phyloP scores from a whole-genome alignment of 257 asterid genomes.

The Rubia yunnanensis region DNA sequence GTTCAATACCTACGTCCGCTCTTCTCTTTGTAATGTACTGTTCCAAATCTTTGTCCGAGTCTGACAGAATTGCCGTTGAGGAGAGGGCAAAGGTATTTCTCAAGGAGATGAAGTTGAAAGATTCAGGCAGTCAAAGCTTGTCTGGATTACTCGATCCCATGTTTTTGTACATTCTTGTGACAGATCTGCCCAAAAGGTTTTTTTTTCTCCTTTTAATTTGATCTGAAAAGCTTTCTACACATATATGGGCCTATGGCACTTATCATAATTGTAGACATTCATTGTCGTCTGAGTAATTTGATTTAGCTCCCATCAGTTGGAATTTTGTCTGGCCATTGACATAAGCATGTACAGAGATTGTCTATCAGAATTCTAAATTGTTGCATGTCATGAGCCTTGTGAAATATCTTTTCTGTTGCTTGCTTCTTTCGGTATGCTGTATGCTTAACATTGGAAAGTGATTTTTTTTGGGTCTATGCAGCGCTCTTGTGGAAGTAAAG shows the following conservation, averaged over 20 bases:
- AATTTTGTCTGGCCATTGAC: background rate
- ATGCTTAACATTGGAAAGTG: background rate
- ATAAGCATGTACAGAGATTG: background rate
- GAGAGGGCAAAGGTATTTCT: slow-evolving; percentile 40
- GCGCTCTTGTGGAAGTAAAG: slow-evolving; percentile 87
- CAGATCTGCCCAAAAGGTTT: slow-evolving; percentile 96
- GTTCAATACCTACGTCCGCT: slow-evolving; percentile 57
- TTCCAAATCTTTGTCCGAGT: slow-evolving; percentile 41
- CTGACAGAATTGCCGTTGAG: slow-evolving; percentile 52
- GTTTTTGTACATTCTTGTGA: slow-evolving; percentile 66
- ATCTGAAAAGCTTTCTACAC: background rate
- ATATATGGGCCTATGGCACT: background rate
- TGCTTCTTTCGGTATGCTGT: background rate
- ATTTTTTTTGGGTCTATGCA: slow-evolving; percentile 18
- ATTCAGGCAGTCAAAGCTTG: slow-evolving; percentile 31
- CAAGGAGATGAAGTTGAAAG: slow-evolving; percentile 41
- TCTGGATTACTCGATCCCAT: slow-evolving; percentile 39
- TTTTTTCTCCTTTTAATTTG: background rate
- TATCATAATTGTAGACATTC: background rate
- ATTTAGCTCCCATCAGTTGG: background rate
- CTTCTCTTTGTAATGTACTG: slow-evolving; percentile 63
- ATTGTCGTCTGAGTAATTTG: background rate
- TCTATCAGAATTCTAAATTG: background rate
- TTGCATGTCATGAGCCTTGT: background rate
- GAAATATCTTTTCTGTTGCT: no score